Percentiles rank a stretch among this genome's conserved stretches.
Evolutionary conservation across 106 monocot genomes (phyloP).

Genomic region (Cymbidium sinense): DNA sequence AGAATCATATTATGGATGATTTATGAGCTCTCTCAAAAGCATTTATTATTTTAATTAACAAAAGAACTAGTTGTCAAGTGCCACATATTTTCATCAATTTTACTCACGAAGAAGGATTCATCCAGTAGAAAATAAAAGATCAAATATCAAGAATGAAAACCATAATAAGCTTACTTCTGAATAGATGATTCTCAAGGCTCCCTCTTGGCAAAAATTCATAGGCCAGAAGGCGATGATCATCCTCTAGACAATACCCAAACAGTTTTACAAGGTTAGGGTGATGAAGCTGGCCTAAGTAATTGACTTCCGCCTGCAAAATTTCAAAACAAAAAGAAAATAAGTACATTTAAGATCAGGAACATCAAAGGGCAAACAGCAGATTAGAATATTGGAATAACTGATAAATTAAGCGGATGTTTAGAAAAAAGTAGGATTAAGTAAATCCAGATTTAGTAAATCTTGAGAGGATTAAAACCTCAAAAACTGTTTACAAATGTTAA

Average conservation of each 20-base stretch:
- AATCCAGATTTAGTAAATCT: too few relatives aligned
- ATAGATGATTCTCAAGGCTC: slow-evolving; percentile 94
- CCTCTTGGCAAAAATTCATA: slow-evolving; percentile 96
- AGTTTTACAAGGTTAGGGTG: slow-evolving; percentile 90
- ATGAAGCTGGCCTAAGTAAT: slow-evolving; percentile 68
- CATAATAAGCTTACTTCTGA: slow-evolving; percentile 59
- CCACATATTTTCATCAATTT: neutral
- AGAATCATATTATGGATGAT: neutral
- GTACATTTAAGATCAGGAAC: neutral
- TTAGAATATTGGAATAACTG: neutral
- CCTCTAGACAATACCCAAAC: slow-evolving; percentile 80
- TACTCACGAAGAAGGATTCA: neutral
- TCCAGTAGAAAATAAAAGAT: neutral
- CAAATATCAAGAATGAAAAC: neutral
- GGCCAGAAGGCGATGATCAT: slow-evolving; percentile 80
- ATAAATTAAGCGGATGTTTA: neutral
- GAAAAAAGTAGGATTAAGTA: neutral
- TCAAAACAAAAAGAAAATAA: neutral
- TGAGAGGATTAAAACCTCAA: neutral
- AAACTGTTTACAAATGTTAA: neutral
- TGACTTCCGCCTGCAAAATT: slow-evolving; percentile 64
- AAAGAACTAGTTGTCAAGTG: neutral
- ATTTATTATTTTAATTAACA: neutral
- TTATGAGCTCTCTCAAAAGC: neutral
- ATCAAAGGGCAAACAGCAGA: neutral